Percentiles rank a stretch among this genome's conserved stretches.
Conservation (phyloP, 164 flowering plant genomes). For the Nymphaea colorata region DNA sequence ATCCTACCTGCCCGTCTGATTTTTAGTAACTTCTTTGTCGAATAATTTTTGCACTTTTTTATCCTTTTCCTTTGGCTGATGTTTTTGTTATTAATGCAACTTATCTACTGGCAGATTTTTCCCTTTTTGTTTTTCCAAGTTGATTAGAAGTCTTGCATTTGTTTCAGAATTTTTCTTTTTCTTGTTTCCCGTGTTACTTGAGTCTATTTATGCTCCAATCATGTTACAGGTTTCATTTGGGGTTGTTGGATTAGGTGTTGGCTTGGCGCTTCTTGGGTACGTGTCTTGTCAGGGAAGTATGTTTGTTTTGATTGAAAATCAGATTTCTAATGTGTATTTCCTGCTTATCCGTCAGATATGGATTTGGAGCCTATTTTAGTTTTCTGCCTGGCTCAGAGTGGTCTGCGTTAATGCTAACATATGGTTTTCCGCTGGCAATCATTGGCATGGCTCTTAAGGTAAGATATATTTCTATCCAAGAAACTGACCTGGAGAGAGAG, state of each 20-base stretch:
- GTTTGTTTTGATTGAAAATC: neutral
- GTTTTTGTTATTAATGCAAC: too few species aligned
- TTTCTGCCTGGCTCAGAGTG: conserved; percentile 93
- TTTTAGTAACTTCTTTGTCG: too few species aligned
- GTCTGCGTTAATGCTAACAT: conserved; percentile 95
- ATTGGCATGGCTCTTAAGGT: conserved; percentile 99
- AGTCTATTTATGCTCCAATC: neutral
- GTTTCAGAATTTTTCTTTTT: too few species aligned
- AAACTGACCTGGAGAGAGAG: neutral
- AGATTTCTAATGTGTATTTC: neutral
- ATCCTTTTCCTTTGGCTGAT: too few species aligned
- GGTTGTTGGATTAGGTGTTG: conserved; percentile 74
- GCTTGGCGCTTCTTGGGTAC: conserved; percentile 70
- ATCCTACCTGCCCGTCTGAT: neutral
- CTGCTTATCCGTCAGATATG: conserved; percentile 39
- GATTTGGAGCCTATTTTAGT: conserved; percentile 95
- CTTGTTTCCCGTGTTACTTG: too few species aligned
- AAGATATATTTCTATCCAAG: conserved; percentile 3
- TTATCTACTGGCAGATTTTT: too few species aligned
- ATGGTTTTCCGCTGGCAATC: conserved; percentile 95
- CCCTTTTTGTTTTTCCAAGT: too few species aligned
- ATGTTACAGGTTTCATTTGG: conserved; percentile 82
- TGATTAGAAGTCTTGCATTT: too few species aligned
- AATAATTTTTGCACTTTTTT: too few species aligned
- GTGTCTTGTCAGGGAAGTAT: conserved; percentile 13